These are phyloP conservation scores for Moniliophthora roreri DNA, from an alignment of 1,284 basidiomycete genomes.

Conservation along the genomic window DNA sequence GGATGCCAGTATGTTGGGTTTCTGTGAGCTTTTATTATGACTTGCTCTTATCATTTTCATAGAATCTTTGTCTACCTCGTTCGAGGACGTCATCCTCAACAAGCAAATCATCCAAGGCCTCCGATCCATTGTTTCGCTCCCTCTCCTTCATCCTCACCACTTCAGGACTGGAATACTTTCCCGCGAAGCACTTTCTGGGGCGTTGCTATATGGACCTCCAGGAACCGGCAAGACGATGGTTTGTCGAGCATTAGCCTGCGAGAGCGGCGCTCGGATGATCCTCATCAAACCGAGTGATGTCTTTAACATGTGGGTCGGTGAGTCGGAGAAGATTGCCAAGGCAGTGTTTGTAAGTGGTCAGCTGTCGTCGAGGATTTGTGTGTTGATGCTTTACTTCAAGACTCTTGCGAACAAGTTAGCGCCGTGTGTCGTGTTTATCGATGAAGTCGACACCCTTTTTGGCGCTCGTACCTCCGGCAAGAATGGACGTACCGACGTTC, in stretches of 20 bases:
- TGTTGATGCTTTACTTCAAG: neutral
- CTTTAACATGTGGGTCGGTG: neutral
- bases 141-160: neutral
- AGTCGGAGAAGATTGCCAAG: constrained; percentile 1
- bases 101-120: neutral
- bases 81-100: neutral
- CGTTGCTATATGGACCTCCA: constrained; percentile 4
- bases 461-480: neutral
- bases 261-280: constrained; percentile 3
- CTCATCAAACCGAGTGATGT: constrained; percentile 2
- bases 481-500: neutral
- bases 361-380: neutral
- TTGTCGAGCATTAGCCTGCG: constrained; percentile 6
- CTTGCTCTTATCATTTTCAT: neutral
- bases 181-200: neutral
- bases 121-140: neutral
- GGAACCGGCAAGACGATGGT: constrained; percentile 10
- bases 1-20: too few relatives aligned
- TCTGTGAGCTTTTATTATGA: too few relatives aligned
- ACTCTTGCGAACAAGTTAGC: neutral
- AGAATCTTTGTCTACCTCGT: neutral
- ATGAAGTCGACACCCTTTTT: constrained; percentile 8
- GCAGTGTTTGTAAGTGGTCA: constrained; percentile 4
- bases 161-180: constrained; percentile 3
- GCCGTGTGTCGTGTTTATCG: constrained; percentile 7